A percentile compares a stretch with the other conserved stretches of the same genome.
Conservation (phyloP, 129 eudicot species). For the Helichrysum umbraculigerum region DNA sequence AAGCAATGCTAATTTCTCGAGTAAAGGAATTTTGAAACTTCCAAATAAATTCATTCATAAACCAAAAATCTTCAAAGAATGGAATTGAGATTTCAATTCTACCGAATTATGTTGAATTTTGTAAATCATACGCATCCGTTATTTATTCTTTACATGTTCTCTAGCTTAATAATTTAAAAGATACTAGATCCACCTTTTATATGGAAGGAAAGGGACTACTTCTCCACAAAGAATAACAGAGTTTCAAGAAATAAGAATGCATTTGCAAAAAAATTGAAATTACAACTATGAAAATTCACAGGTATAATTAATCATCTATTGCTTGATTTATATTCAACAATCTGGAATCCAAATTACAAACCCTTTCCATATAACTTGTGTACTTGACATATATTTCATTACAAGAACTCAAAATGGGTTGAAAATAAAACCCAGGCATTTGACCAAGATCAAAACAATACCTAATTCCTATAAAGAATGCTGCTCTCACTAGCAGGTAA, state of each 20-base stretch:
- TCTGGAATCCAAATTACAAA: background rate
- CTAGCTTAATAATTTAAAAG: too few species aligned
- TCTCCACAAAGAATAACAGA: too few species aligned
- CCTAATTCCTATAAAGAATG: conserved; percentile 43
- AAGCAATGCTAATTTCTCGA: too few species aligned
- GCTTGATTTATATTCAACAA: background rate
- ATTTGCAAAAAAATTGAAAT: background rate
- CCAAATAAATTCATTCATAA: too few species aligned
- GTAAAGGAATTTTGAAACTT: too few species aligned
- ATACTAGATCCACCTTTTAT: too few species aligned
- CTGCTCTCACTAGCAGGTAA: conserved; percentile 35
- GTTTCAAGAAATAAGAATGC: background rate
- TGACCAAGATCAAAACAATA: conserved; percentile 19
- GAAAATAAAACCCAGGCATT: conserved; percentile 24
- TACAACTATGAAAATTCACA: background rate
- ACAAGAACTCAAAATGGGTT: conserved; percentile 24
- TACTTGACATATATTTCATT: conserved; percentile 24
- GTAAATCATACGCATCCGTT: too few species aligned
- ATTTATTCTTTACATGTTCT: too few species aligned
- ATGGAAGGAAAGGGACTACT: too few species aligned
- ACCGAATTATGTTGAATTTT: too few species aligned
- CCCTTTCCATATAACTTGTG: conserved; percentile 24
- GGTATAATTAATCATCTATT: background rate
- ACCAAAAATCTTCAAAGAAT: too few species aligned
- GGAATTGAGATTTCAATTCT: too few species aligned